A percentile compares a stretch with the other conserved stretches of the same genome.
Conservation (phyloP, 1,284 basidiomycete species). For the Ganoderma lingzhi region DNA sequence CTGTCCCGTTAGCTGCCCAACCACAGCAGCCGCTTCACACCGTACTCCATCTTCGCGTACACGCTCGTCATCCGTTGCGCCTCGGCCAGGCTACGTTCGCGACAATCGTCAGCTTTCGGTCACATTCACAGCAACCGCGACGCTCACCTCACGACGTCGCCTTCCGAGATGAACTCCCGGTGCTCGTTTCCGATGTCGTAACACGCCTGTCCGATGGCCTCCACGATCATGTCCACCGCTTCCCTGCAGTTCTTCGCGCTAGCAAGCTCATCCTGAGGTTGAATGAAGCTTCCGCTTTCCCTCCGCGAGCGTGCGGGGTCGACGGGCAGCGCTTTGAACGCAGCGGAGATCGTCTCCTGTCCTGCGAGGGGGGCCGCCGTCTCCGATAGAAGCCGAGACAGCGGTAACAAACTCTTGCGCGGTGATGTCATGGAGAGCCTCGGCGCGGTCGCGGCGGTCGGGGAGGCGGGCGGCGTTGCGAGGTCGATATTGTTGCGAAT, state of each 20-base stretch:
- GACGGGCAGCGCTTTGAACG: slow-evolving; percentile 80
- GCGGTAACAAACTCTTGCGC: slow-evolving; percentile 36
- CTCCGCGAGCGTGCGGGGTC: slow-evolving; percentile 66
- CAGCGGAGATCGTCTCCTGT: slow-evolving; percentile 59
- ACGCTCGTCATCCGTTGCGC: slow-evolving; percentile 85
- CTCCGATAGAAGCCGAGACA: slow-evolving; percentile 45
- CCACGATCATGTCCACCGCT: slow-evolving; percentile 78
- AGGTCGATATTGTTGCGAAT: slow-evolving; percentile 70
- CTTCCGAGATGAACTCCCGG: slow-evolving; percentile 62
- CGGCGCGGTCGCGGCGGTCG: slow-evolving; percentile 24
- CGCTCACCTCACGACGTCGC: slow-evolving; percentile 83
- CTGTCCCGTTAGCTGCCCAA: slow-evolving; percentile 62
- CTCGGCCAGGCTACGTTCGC: slow-evolving; percentile 67
- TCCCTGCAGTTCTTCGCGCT: slow-evolving; percentile 77
- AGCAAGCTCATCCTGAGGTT: slow-evolving; percentile 67
- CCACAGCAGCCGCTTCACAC: slow-evolving; percentile 89
- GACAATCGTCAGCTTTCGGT: slow-evolving; percentile 23
- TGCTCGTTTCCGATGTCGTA: slow-evolving; percentile 61
- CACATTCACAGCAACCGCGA: slow-evolving; percentile 13
- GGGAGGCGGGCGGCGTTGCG: slow-evolving; percentile 38
- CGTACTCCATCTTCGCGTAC: slow-evolving; percentile 91
- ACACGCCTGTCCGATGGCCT: slow-evolving; percentile 74
- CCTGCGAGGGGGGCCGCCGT: slow-evolving; percentile 43
- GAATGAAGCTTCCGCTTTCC: slow-evolving; percentile 61
- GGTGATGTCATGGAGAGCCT: slow-evolving; percentile 23